Conservation (phyloP, 2,329 filamentous ascomycete genomes). For the Lachnum nothofagi region DNA sequence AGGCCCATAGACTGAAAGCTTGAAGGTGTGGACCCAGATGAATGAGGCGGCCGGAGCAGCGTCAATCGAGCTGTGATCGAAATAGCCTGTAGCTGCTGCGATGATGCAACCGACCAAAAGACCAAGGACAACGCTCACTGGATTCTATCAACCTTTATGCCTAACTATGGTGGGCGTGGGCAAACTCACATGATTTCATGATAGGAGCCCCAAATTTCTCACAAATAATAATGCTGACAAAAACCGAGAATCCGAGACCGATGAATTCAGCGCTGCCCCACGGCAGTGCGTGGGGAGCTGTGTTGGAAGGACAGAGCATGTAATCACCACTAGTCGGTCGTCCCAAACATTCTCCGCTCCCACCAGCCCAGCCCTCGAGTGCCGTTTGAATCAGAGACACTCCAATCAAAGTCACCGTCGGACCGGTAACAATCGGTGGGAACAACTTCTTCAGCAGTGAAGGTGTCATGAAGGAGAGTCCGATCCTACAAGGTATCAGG, state of each 20-base stretch:
- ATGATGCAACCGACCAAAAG: slow-evolving; percentile 73
- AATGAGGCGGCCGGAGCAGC: slow-evolving; percentile 67
- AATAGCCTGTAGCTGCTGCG: slow-evolving; percentile 72
- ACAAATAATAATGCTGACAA: slow-evolving; percentile 71
- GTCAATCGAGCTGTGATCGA: slow-evolving; percentile 67
- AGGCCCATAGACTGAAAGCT: slow-evolving; percentile 64
- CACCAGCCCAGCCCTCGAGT: slow-evolving; percentile 74
- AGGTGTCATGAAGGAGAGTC: slow-evolving; percentile 69
- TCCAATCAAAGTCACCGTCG: slow-evolving; percentile 68
- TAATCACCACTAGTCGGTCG: slow-evolving; percentile 45
- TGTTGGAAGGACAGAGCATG: slow-evolving; percentile 62
- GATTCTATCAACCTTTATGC: neutral
- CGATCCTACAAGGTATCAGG: too few species aligned
- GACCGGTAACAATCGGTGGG: slow-evolving; percentile 72
- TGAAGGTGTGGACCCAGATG: slow-evolving; percentile 75
- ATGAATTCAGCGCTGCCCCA: slow-evolving; percentile 79
- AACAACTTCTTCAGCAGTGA: slow-evolving; percentile 65
- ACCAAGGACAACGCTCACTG: slow-evolving; percentile 58
- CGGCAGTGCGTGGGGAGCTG: slow-evolving; percentile 64
- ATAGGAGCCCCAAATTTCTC: slow-evolving; percentile 78
- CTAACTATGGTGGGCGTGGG: slow-evolving; percentile 5
- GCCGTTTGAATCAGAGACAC: slow-evolving; percentile 66
- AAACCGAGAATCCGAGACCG: slow-evolving; percentile 74
- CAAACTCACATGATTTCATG: slow-evolving; percentile 55
- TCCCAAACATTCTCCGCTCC: slow-evolving; percentile 54